phyloP scores from a whole-genome alignment of 768 basidiomycete species.

The Clavulina sp. region DNA sequence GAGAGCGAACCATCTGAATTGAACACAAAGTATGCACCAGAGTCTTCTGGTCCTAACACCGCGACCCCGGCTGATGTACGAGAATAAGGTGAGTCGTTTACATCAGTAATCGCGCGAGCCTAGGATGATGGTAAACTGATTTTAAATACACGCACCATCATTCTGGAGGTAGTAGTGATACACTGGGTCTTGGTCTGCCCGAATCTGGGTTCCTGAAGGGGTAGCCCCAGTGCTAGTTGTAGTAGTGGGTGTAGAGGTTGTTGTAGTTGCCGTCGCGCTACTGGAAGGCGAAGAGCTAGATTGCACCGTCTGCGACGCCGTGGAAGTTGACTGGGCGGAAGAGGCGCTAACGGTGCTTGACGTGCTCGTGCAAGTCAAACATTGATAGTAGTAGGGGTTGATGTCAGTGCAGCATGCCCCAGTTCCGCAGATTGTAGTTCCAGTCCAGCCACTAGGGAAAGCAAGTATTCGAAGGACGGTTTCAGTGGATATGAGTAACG shows the following conservation, averaged over 20 bases:
- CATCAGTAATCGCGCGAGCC: neutral
- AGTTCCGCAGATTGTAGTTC: constrained; percentile 26
- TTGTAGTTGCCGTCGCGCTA: constrained; percentile 12
- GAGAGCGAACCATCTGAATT: constrained; percentile 28
- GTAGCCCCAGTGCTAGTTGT: constrained; percentile 13
- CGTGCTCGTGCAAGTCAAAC: constrained; percentile 24
- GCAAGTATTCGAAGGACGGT: too few relatives aligned
- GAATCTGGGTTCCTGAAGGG: constrained; percentile 28
- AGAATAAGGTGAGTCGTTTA: neutral
- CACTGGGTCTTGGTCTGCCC: constrained; percentile 33
- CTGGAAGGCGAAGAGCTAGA: too few relatives aligned
- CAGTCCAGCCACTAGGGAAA: too few relatives aligned
- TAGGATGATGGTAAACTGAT: too few relatives aligned
- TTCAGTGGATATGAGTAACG: too few relatives aligned
- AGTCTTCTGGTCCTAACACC: constrained; percentile 34
- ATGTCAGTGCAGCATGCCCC: constrained; percentile 27
- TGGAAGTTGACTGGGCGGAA: too few relatives aligned
- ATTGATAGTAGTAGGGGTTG: constrained; percentile 35
- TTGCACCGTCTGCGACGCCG: too few relatives aligned
- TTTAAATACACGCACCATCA: constrained; percentile 23
- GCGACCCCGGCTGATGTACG: constrained; percentile 25
- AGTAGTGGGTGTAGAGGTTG: constrained; percentile 12
- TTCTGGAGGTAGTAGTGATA: constrained; percentile 41
- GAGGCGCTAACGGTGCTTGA: constrained; percentile 6
- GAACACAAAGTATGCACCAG: constrained; percentile 34